phyloP scores from a whole-genome alignment of 345 rosid genomes.

The Salix purpurea region DNA sequence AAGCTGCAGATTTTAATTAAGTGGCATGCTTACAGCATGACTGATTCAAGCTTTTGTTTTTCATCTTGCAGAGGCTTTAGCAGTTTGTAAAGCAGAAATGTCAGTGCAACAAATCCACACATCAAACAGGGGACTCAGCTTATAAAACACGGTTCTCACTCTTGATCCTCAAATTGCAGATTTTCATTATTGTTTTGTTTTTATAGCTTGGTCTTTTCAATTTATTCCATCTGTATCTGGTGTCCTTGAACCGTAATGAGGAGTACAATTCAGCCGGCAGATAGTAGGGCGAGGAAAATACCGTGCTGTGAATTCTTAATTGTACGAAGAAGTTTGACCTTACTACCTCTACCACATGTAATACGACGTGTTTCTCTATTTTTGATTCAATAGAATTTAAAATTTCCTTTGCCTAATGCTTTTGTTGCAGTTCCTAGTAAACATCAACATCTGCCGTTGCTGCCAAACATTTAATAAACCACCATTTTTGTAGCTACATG shows the following conservation, averaged over 20 bases:
- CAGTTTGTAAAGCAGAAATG: conserved; percentile 12
- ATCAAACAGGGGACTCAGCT: conserved; percentile 4
- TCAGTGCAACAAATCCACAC: conserved; percentile 2
- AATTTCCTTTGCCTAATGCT: background rate
- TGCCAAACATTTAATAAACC: background rate
- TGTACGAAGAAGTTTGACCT: conserved; percentile 25
- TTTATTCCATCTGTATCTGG: conserved; percentile 22
- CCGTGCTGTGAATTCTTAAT: conserved; percentile 16
- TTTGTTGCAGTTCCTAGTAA: background rate
- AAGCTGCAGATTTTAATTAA: background rate
- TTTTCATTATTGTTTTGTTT: conserved; percentile 3
- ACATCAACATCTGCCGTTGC: background rate
- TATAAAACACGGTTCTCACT: conserved; percentile 22
- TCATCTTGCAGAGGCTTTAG: conserved; percentile 24
- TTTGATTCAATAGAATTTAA: conserved; percentile 1
- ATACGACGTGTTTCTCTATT: background rate
- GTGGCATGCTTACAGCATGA: background rate
- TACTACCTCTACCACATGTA: conserved; percentile 1
- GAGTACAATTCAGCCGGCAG: conserved; percentile 33
- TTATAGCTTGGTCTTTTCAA: background rate
- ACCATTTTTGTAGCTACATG: background rate
- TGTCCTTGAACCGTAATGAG: conserved; percentile 28
- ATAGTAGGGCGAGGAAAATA: conserved; percentile 22
- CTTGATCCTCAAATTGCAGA: conserved; percentile 32
- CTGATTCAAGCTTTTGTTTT: conserved; percentile 3